Base-by-base conservation (phyloP, 2,329 filamentous ascomycete species). In the Phialocephala subalpina region DNA sequence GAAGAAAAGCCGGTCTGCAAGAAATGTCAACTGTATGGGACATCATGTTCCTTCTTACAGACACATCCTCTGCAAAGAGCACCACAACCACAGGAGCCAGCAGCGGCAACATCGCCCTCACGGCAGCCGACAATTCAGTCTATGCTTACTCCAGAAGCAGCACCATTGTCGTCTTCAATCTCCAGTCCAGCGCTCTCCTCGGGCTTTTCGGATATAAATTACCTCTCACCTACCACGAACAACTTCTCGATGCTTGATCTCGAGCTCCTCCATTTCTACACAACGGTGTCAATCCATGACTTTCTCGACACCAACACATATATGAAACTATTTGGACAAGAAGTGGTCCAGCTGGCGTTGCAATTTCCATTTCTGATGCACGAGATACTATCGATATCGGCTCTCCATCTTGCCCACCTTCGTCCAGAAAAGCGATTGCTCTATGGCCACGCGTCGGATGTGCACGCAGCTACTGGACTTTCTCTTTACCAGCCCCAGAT, bases 261-360 rank as follows among this genome's bases (percentile, higher is more conserved):
- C 9, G 82, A 83, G 63, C 69, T 83, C 25, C 75, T 80, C 52
- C 79, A 84, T 65, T 72, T 80, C 57, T 82, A 81, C 69, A 76
- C 81, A 29, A 80, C 75, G 12, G 80, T 79, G 4, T 77, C 78
- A 57, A 68, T 33, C 29, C 33, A 59, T 52, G 73, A 58, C 58
- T 74, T 71, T 27, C 22, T 69, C n/a, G 70, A 72, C 25, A 65
- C 62, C 27, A 11, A 58, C 7, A 60, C 58, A 11, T 55, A 58
- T 3, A 35, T 62, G n/a, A 58, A 69, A 36, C 52, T 75, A 7
- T 73, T 73, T 42, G 66, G 72, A n/a, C 69, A 72, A 14, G 66
- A 64, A 18, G 65, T 75, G 47, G 67, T 74, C 36, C 57, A 73
- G 58, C 11, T 71, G 29, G 71, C 71, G 22, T 72, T 75, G 22